Evolutionary conservation across 768 basidiomycete species (phyloP).

Genomic region (Auriscalpium microsporum): DNA sequence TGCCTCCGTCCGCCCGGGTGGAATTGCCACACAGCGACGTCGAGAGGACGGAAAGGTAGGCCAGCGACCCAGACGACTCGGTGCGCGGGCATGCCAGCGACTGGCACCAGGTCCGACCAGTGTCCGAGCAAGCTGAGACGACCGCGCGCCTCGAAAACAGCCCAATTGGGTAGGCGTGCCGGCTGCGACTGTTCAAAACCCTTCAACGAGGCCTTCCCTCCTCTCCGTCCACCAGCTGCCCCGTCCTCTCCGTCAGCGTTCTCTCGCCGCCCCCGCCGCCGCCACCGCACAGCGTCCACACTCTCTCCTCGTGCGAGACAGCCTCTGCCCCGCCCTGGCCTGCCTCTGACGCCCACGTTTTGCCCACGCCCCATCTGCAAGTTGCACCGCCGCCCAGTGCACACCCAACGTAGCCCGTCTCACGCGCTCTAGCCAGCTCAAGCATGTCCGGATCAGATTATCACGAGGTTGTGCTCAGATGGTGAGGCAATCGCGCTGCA

Average conservation of each 20-base stretch:
- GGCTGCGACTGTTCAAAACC: too few relatives aligned
- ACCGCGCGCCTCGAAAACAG: too few relatives aligned
- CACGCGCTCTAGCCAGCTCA: neutral
- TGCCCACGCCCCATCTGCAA: neutral
- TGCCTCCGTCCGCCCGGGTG: too few relatives aligned
- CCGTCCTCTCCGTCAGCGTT: neutral
- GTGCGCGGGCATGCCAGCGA: too few relatives aligned
- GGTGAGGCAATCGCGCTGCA: neutral
- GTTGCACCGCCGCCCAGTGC: neutral
- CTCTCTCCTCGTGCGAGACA: neutral
- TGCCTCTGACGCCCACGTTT: neutral
- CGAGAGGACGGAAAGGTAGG: too few relatives aligned
- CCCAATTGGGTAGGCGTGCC: too few relatives aligned
- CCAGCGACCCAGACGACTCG: too few relatives aligned
- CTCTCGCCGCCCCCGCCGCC: neutral
- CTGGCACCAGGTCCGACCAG: too few relatives aligned
- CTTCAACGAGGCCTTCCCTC: too few relatives aligned
- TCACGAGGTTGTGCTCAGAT: conserved; percentile 4
- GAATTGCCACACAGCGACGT: too few relatives aligned
- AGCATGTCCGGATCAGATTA: conserved; percentile 3
- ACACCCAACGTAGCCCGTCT: neutral
- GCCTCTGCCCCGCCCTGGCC: neutral
- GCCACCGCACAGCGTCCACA: neutral
- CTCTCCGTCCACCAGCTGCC: neutral
- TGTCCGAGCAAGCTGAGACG: too few relatives aligned